Evolutionary conservation across 2,329 filamentous ascomycete species (phyloP), one percentile per base, ranked within the genome.

Genomic region (Aotearoamyces nothofagi): DNA sequence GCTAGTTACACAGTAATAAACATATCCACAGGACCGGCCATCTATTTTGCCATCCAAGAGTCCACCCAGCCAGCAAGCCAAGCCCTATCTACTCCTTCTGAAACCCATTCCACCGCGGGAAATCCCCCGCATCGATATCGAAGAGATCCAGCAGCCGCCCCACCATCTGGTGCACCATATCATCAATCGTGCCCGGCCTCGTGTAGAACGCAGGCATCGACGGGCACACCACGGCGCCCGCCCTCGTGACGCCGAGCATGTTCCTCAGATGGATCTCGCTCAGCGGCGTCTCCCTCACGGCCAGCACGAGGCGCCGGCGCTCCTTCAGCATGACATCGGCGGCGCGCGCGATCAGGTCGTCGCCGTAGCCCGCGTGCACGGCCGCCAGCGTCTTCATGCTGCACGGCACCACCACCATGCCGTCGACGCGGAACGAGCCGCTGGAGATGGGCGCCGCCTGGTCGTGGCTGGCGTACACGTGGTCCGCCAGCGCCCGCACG

Each of bases 301-400:
- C 56, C 1, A 61, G 45, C 0, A 60, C 50, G 1, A 62, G 38
- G 26, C 43, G 41, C 10, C 55, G 33, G 2, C 52, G 32, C 36
- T 63, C 60, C 36, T 64, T 64, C 2, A 64, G 39, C 29, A 46
- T 54, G 1, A 64, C 59, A 33, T 59, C 58, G 3, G 59, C 60
- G 0, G 58, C 54, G 0, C 58, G 45, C 0, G 55, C 46, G 17
- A 63, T 60, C 8, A 64, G 35, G 33, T 62, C 59, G 22, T 61
- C 54, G 31, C 54, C 53, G 31, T 52, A 56, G 0, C 58, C 60
- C 2, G 45, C 39, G 12, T 49, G 40, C 3, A 64, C 51, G 0
- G 47, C 54, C 0, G 58, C 55, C 4, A 63, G 46, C 1, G 59
- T 62, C 40, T 62, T 63, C 54, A 63, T 58, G 30, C 51, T 57